These are phyloP conservation scores for Davidsoniella virescens DNA, from an alignment of 2,329 filamentous ascomycete species.

Conservation along the genomic window DNA sequence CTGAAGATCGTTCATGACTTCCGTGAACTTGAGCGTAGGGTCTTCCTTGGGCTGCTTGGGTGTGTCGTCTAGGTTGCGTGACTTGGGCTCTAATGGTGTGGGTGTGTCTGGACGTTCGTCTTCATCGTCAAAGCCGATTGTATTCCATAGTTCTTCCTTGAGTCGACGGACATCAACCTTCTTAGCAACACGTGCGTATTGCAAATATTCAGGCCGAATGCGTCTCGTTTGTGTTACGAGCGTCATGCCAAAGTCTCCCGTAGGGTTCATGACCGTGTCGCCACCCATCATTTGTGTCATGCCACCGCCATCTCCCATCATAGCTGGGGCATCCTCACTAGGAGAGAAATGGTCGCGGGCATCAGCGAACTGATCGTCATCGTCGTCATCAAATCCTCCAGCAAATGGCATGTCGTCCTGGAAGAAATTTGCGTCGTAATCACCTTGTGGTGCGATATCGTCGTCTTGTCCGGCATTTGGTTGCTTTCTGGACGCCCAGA, in stretches of 20 bases:
- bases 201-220: slow-evolving; percentile 50
- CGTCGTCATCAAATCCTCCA: slow-evolving; percentile 47
- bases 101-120: slow-evolving; percentile 17
- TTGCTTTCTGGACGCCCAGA: slow-evolving; percentile 68
- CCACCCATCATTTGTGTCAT: slow-evolving; percentile 35
- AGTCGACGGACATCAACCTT: slow-evolving; percentile 53
- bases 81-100: slow-evolving; percentile 16
- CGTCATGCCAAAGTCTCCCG: slow-evolving; percentile 45
- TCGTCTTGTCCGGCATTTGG: slow-evolving; percentile 34
- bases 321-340: slow-evolving; percentile 33
- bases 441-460: slow-evolving; percentile 45
- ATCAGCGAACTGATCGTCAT: slow-evolving; percentile 61
- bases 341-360: slow-evolving; percentile 66
- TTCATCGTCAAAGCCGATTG: slow-evolving; percentile 38
- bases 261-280: slow-evolving; percentile 30
- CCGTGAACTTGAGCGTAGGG: slow-evolving; percentile 62
- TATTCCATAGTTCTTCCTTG: slow-evolving; percentile 56
- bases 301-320: slow-evolving; percentile 29
- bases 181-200: slow-evolving; percentile 54
- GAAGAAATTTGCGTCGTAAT: slow-evolving; percentile 97
- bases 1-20: slow-evolving; percentile 80
- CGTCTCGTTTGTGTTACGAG: slow-evolving; percentile 49
- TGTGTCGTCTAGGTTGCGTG: slow-evolving; percentile 13
- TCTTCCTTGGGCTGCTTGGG: slow-evolving; percentile 19
- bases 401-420: slow-evolving; percentile 66